Evolutionary conservation across 352 stramenopile species (phyloP), one percentile per base, ranked within the genome.

Genomic region (Phytopythium mirpurense): DNA sequence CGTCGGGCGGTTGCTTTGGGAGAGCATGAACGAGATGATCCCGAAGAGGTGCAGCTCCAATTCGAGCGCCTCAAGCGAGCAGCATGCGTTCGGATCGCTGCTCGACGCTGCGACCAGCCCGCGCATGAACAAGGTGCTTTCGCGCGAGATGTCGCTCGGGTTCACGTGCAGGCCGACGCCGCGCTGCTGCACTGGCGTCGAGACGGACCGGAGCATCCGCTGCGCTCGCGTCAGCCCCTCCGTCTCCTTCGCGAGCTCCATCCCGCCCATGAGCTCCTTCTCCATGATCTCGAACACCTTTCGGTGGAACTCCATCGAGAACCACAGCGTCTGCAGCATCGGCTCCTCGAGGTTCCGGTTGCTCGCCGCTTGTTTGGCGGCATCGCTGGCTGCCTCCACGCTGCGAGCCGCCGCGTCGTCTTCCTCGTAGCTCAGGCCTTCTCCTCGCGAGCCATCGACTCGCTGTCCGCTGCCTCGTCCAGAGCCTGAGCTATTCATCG

Each of bases 201-300:
- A 95, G 10, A 80, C 78, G 0, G 85, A 95, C 26, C 85, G 81
- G 49, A 89, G 65, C 78, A 93, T 93, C 8, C 81, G 67, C 54
- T 95, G 85, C 18, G 81, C 85, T 37, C 83, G 65, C 7, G 78
- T 89, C 44, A 95, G 59, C 2, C 82, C 80, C 50, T 95, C 85
- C 2, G 83, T 67, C 42, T 85, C 72, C 59, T 91, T 73, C 15
- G 81, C 82, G 21, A 92, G 62, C 18, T 76, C 68, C 32, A 85
- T 88, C 12, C 74, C 82, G 56, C 77, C 74, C 21, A 79, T 62
- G 3, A 95, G 59, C 41, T 95, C 85, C 42, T 82, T 86, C 38
- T 95, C 85, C 38, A 95, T 77, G 21, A 88, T 65, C 54, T 93
- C 85, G 55, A 93, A 93, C 11, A 92, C 75, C 56, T 95, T 95